Base-by-base conservation (phyloP, 805 yeast species). In the Nakazawaea siamensis region DNA sequence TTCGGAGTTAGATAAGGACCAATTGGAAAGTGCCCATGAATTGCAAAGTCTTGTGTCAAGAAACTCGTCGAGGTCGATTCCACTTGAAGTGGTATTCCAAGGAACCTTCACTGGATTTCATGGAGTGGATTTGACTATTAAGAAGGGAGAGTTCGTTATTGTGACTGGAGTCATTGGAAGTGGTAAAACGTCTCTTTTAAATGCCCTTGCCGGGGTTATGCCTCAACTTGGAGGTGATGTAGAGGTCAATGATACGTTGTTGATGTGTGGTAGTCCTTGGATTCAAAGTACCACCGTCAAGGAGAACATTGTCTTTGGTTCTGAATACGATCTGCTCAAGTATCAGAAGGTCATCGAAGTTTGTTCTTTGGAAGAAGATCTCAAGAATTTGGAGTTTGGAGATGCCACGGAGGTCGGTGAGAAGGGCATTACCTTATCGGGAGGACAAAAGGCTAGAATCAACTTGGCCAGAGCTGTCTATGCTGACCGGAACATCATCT, bases 91-190 rank as follows among this genome's bases (percentile, higher is more conserved):
- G 7, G 23, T 10, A 7, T 20, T 10, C 7, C 7, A 7, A 20
- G 10, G 23, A 20, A 10, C 10, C 23, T 58, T 58, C 38, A 37
- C 48, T 8, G 68, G 84, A 46, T 48, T 77, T 49, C 39, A 46
- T 28, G 45, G 78, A 47, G 54, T 85, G 39, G 63, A 76, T 43
- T 54, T 85, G 16, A 50, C 55, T 1, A 60, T 85, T 29, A 55
- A 62, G 28, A 70, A 70, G 38, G 83, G 83, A 16, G 94, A 84
- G 49, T 73, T 87, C 34, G 59, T 85, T 6, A 80, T 81, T 39
- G 66, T 83, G 17, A 81, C 90, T 0, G 95, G 95, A 12, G 57
- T 78, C 1, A 81, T 85, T 47, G 92, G 92, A 4, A 64, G 81
- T 2, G 92, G 92, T 32, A 81, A 81, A 48, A 59, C 83, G 0